Evolutionary conservation across 805 yeast genomes (phyloP).

Genomic region (Dipodascus geniculatus): DNA sequence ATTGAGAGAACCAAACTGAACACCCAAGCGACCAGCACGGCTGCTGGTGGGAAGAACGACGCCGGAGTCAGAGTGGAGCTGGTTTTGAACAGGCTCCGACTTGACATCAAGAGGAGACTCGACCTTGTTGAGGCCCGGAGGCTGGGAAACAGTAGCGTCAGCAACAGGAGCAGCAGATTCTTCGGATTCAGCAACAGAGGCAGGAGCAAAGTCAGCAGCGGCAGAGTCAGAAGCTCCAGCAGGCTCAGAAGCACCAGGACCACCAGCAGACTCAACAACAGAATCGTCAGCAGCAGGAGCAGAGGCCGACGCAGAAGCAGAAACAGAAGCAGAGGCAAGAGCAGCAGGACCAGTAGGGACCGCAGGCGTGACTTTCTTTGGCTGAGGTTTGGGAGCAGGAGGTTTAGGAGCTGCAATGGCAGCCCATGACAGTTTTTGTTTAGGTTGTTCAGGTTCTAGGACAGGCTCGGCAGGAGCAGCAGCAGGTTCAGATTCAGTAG

Average conservation of each 20-base stretch:
- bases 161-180: neutral
- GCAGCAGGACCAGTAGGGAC: conserved; percentile 14
- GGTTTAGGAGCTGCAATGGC: conserved; percentile 51
- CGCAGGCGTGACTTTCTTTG: conserved; percentile 17
- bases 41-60: conserved; percentile 44
- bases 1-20: conserved; percentile 51
- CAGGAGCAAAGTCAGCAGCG: neutral
- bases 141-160: conserved; percentile 2
- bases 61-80: conserved; percentile 32
- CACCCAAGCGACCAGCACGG: conserved; percentile 39
- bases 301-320: conserved; percentile 9
- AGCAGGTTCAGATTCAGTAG: too few relatives aligned
- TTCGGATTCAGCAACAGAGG: neutral
- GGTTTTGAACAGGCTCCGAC: conserved; percentile 16
- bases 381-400: conserved; percentile 21
- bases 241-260: conserved; percentile 2
- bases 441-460: conserved; percentile 9
- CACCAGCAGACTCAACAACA: conserved; percentile 2
- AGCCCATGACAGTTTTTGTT: conserved; percentile 49
- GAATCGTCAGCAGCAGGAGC: conserved; percentile 11
- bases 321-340: conserved; percentile 9
- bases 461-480: conserved; percentile 11
- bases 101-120: conserved; percentile 4
- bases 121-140: conserved; percentile 10
- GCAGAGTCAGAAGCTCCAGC: neutral